Evolutionary conservation across 768 basidiomycete species (phyloP).

Genomic region (Lactifluus volemus): DNA sequence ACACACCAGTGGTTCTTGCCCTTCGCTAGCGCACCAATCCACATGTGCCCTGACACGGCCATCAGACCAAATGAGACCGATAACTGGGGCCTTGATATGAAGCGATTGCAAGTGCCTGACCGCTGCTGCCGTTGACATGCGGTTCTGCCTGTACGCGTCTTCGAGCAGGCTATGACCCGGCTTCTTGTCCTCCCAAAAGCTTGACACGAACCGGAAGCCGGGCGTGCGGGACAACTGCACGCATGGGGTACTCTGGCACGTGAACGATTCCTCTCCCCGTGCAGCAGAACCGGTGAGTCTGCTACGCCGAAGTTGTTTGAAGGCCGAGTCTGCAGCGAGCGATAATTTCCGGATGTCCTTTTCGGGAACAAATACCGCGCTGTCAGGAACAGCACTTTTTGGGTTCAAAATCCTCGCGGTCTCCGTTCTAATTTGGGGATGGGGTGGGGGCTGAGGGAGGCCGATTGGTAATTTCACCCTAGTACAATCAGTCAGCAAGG

Average conservation of each 20-base stretch:
- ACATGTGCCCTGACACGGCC: slow-evolving; percentile 45
- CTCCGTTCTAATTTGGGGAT: slow-evolving; percentile 23
- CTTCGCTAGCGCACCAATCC: slow-evolving; percentile 38
- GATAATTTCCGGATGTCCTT: slow-evolving; percentile 34
- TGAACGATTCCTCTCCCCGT: slow-evolving; percentile 38
- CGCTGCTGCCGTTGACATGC: slow-evolving; percentile 44
- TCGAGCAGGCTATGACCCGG: slow-evolving; percentile 39
- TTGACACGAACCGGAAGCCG: slow-evolving; percentile 45
- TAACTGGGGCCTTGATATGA: slow-evolving; percentile 36
- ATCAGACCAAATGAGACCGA: slow-evolving; percentile 48
- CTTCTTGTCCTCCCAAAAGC: slow-evolving; percentile 56
- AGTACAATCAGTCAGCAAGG: neutral
- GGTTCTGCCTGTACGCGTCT: slow-evolving; percentile 49
- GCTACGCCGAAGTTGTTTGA: slow-evolving; percentile 38
- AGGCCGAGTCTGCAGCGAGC: slow-evolving; percentile 36
- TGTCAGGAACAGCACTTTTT: slow-evolving; percentile 42
- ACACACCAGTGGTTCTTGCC: slow-evolving; percentile 3
- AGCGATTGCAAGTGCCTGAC: slow-evolving; percentile 44
- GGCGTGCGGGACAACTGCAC: slow-evolving; percentile 37
- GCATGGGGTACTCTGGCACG: slow-evolving; percentile 43
- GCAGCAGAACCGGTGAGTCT: slow-evolving; percentile 30
- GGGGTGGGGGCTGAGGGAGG: slow-evolving; percentile 36
- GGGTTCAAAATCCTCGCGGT: slow-evolving; percentile 35
- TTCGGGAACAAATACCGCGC: slow-evolving; percentile 38
- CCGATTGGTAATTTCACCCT: slow-evolving; percentile 43